phyloP scores from a whole-genome alignment of 768 basidiomycete genomes.

The Lepiota subincarnata region DNA sequence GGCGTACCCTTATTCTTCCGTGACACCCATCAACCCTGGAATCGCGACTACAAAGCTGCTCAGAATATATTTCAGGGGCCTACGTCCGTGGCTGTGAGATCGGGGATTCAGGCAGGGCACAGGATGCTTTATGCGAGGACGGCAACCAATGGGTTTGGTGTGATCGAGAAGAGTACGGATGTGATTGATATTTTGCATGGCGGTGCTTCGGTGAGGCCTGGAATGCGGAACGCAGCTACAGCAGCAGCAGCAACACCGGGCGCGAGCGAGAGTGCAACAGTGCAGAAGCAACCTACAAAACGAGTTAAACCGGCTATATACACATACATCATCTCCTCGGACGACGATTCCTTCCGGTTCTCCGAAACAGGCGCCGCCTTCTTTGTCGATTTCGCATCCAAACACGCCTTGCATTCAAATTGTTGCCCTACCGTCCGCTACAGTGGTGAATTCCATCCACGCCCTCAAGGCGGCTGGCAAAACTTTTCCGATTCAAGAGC shows the following conservation, averaged over 20 bases:
- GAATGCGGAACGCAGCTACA: not conserved
- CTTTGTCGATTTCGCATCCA: conserved; percentile 82
- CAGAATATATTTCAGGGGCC: conserved; percentile 67
- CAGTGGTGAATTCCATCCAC: conserved; percentile 75
- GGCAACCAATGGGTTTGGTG: conserved; percentile 57
- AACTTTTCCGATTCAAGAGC: conserved; percentile 49
- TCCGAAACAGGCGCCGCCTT: conserved; percentile 86
- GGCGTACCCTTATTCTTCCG: conserved; percentile 58
- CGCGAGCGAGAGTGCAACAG: not conserved
- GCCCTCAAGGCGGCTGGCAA: conserved; percentile 66
- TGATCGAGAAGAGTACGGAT: conserved; percentile 46
- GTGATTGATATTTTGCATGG: conserved; percentile 50
- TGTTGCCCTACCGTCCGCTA: conserved; percentile 66
- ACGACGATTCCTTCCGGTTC: conserved; percentile 76
- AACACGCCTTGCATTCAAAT: conserved; percentile 82
- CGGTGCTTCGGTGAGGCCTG: conserved; percentile 19
- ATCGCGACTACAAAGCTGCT: conserved; percentile 60
- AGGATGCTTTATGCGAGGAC: conserved; percentile 70
- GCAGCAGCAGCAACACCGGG: too few species aligned
- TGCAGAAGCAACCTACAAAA: conserved; percentile 15
- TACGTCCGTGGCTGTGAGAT: conserved; percentile 57
- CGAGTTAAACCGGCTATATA: conserved; percentile 80
- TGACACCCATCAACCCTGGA: conserved; percentile 63
- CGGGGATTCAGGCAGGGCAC: conserved; percentile 69
- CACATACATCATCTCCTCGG: conserved; percentile 76